These are phyloP conservation scores for Neonectria neomacrospora DNA, from an alignment of 2,329 filamentous ascomycete genomes.

Conservation along the genomic window DNA sequence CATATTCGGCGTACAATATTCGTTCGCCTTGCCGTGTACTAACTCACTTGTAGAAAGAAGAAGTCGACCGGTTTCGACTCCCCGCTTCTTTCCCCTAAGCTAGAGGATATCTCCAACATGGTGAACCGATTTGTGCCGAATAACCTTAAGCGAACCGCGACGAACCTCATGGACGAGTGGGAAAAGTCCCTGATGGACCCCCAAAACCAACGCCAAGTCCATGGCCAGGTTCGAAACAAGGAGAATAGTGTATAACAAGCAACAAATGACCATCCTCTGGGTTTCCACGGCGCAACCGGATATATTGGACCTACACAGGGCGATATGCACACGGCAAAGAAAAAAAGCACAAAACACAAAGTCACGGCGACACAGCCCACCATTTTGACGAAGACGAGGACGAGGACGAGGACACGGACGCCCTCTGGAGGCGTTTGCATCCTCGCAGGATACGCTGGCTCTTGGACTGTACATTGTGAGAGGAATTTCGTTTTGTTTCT, in stretches of 20 bases:
- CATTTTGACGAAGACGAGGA: constrained; percentile 38
- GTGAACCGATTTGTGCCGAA: constrained; percentile 78
- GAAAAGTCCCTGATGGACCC: constrained; percentile 68
- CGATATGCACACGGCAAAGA: constrained; percentile 31
- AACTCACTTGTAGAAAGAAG: constrained; percentile 45
- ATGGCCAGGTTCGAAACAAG: constrained; percentile 42
- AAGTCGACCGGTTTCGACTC: constrained; percentile 47
- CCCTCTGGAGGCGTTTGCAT: constrained; percentile 32
- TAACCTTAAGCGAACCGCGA: constrained; percentile 85
- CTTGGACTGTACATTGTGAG: constrained; percentile 32
- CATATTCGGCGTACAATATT: constrained; percentile 27
- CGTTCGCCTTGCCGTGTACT: constrained; percentile 11
- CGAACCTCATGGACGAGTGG: constrained; percentile 89
- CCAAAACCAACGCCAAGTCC: constrained; percentile 37
- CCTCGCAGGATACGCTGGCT: constrained; percentile 14
- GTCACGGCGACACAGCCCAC: constrained; percentile 37
- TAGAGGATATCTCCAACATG: constrained; percentile 71
- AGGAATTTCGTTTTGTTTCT: constrained; percentile 24
- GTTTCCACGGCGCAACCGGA: constrained; percentile 32
- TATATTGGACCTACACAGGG: constrained; percentile 37
- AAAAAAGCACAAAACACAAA: constrained; percentile 27
- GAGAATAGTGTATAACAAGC: constrained; percentile 47
- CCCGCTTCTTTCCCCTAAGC: constrained; percentile 53
- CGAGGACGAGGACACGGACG: constrained; percentile 29
- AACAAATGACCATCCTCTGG: constrained; percentile 12